Base-by-base conservation (phyloP, 2,329 filamentous ascomycete genomes). In the Phoma sp. region DNA sequence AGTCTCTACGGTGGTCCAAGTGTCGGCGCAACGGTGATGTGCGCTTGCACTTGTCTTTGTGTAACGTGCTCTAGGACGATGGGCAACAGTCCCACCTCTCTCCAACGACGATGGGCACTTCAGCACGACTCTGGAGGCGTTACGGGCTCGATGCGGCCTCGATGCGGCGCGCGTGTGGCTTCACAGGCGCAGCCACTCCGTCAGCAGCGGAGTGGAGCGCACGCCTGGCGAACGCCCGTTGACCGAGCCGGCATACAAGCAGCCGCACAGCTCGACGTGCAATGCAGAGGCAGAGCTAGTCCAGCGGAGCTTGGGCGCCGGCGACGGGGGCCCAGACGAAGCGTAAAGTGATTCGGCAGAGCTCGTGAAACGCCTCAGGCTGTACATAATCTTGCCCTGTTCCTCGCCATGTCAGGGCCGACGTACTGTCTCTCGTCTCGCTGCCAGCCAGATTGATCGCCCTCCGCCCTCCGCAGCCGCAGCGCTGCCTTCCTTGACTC, bases 391-490 rank as follows among this genome's bases (percentile, higher is more conserved):
- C 52, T 42, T 55, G 54, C 48, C 46, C 50, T 48, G 55, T 53
- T 66, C 64, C 61, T 64, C 54, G 63, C 60, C 61, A 69, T 68
- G 66, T 67, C 61, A 68, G 62, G 62, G 58, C 57, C 49, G 54
- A 47, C 65, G 65, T 69, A 66, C 67, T 55, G 52, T 55, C 46
- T 40, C 41, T 46, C 49, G 52, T 49, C 52, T 49, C 52, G 44
- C 41, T 42, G 46, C 46, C 40, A 49, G 45, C 27, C 46, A 39
- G 44, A 60, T 35, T 51, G 59, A 65, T 67, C 62, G 52, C 58
- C 58, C 52, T 29, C 27, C 27, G 61, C 52, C 52, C 48, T 49
- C 44, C 44, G 39, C 35, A 44, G 52, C 52, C 52, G 46, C 52
- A 41, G 5, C 35, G 39, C 57, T 58, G 9, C 27, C 6, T 6